These are phyloP conservation scores for Alternaria sp. DNA, from an alignment of 2,329 filamentous ascomycete species.

Conservation along the genomic window DNA sequence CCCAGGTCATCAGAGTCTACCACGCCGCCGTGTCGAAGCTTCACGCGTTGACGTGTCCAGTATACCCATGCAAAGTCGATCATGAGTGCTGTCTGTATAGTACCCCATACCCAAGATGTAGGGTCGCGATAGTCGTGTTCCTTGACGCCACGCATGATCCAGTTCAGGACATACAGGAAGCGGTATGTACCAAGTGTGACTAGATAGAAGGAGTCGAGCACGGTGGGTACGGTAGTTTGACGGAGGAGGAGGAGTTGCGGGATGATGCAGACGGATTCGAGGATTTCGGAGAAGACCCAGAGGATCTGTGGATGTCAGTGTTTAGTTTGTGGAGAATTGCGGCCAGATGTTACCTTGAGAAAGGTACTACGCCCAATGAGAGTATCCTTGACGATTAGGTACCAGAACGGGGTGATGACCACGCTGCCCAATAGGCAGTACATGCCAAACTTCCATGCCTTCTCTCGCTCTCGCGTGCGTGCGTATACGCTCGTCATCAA, in stretches of 20 bases:
- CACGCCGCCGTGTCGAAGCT: slow-evolving; percentile 85
- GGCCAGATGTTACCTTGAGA: slow-evolving; percentile 47
- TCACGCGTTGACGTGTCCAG: slow-evolving; percentile 90
- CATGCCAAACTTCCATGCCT: slow-evolving; percentile 89
- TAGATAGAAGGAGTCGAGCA: slow-evolving; percentile 97
- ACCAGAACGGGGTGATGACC: slow-evolving; percentile 74
- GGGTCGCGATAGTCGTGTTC: slow-evolving; percentile 67
- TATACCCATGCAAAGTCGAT: slow-evolving; percentile 97
- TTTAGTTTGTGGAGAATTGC: background rate
- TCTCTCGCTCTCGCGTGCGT: slow-evolving; percentile 86
- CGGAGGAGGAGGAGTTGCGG: slow-evolving; percentile 91
- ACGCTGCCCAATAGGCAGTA: slow-evolving; percentile 72
- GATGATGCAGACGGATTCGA: slow-evolving; percentile 89
- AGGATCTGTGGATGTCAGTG: slow-evolving; percentile 65
- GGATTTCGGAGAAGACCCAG: slow-evolving; percentile 88
- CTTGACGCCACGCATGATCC: slow-evolving; percentile 75
- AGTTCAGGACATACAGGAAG: slow-evolving; percentile 88
- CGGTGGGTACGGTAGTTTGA: slow-evolving; percentile 93
- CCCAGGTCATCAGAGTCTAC: slow-evolving; percentile 90
- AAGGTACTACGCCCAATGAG: slow-evolving; percentile 53
- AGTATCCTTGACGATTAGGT: slow-evolving; percentile 69
- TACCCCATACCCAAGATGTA: slow-evolving; percentile 82
- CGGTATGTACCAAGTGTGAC: slow-evolving; percentile 87
- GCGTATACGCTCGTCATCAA: slow-evolving; percentile 88
- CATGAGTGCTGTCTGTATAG: slow-evolving; percentile 89